These are phyloP conservation scores for barley (Hordeum vulgare) DNA, from an alignment of 176 grass and related monocot species.

Conservation along the genomic window DNA sequence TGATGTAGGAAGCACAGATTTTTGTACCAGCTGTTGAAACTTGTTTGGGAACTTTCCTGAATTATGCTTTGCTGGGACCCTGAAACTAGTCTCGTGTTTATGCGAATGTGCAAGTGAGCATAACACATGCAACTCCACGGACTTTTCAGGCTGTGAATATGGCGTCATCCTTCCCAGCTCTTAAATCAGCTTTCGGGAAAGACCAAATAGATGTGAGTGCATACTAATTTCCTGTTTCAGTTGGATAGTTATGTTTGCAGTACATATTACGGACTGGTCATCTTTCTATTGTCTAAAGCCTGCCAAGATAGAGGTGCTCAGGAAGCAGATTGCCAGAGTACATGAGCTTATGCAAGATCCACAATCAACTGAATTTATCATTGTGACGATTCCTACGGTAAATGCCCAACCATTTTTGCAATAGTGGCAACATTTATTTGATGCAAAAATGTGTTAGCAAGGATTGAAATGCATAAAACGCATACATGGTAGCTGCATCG, in stretches of 20 bases:
- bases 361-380: constrained; percentile 24
- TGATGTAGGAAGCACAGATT: neutral
- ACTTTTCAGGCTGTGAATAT: constrained; percentile 25
- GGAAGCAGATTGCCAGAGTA: neutral
- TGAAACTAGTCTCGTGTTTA: neutral
- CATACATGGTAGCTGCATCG: neutral
- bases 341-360: constrained; percentile 11
- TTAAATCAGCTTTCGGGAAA: neutral
- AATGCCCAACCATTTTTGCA: neutral
- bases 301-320: neutral
- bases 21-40: neutral
- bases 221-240: neutral
- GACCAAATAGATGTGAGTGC: constrained; percentile 18
- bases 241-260: neutral
- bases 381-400: constrained; percentile 27
- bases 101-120: neutral
- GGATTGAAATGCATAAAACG: neutral
- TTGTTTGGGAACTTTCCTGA: constrained; percentile 5
- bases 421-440: neutral
- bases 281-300: constrained; percentile 2
- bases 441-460: neutral
- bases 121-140: constrained; percentile 4
- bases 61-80: neutral
- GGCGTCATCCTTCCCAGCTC: neutral
- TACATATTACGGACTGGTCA: neutral